Conservation (phyloP, 208 protist species). For the Trypanosoma melophagium region DNA sequence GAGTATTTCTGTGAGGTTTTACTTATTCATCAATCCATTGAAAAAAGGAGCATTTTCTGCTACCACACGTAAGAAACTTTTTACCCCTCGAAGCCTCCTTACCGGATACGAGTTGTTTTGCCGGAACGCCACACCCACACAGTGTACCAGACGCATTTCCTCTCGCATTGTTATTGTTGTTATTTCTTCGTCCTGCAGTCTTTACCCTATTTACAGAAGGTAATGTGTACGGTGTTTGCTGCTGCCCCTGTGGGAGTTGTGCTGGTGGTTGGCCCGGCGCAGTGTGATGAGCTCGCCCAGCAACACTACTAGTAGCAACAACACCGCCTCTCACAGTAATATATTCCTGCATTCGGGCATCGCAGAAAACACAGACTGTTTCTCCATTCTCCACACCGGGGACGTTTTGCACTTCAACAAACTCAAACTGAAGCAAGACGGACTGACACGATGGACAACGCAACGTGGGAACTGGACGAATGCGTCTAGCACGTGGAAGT, state of each 20-base stretch:
- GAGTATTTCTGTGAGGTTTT: neutral
- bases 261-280: neutral
- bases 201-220: slow-evolving; percentile 32
- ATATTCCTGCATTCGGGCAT: slow-evolving; percentile 78
- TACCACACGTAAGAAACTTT: slow-evolving; percentile 73
- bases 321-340: slow-evolving; percentile 53
- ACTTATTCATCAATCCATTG: slow-evolving; percentile 61
- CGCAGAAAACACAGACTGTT: slow-evolving; percentile 76
- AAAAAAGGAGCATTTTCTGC: slow-evolving; percentile 73
- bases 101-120: slow-evolving; percentile 72
- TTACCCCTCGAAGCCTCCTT: slow-evolving; percentile 69
- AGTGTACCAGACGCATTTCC: slow-evolving; percentile 9
- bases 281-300: neutral
- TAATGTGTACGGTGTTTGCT: slow-evolving; percentile 42
- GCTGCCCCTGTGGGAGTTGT: slow-evolving; percentile 5
- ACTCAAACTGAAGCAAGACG: slow-evolving; percentile 78
- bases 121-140: slow-evolving; percentile 65
- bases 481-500: slow-evolving; percentile 56
- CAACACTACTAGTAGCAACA: neutral
- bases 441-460: slow-evolving; percentile 62
- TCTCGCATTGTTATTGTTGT: neutral
- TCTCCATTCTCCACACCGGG: slow-evolving; percentile 68
- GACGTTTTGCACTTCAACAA: slow-evolving; percentile 58
- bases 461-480: slow-evolving; percentile 42
- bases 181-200: neutral